Evolutionary conservation across 805 yeast species (phyloP), one percentile per base, ranked within the genome.

Genomic region (Candida fluviatilis): DNA sequence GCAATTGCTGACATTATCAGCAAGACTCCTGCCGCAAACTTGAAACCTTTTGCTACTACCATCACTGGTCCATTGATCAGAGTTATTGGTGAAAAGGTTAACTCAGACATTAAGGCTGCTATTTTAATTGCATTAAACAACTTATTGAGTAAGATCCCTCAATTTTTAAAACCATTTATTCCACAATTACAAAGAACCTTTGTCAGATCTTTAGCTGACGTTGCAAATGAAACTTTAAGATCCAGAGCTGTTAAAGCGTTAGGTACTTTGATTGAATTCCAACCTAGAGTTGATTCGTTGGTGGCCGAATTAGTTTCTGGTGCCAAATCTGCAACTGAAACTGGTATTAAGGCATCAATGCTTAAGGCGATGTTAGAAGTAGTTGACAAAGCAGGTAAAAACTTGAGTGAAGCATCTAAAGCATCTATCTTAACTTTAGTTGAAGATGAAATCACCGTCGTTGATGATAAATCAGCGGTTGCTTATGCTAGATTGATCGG

Each of bases 171-270:
- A 54, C 99, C 99, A 12, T 93, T 93, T 60, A 79, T 93, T 62
- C 99, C 99, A 6, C 99, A 93, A 67, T 73, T 93, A 49, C 99
- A 93, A 66, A 78, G 99, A 58, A 93, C 99, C 1, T 93, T 93
- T 66, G 95, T 91, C 30, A 84, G 95, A 57, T 85, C 96, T 2
- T 69, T 93, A 48, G 75, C 87, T 36, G 99, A 93, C 63, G 70
- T 84, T 2, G 53, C 76, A 2, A 84, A 82, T 51, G 95, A 84
- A 36, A 62, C 75, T 6, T 69, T 93, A 52, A 75, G 98, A 48
- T 61, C 78, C 5, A 77, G 95, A 45, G 96, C 99, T 11, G 97
- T 95, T 19, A 75, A 73, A 46, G 97, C 96, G 0, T 68, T 93
- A 49, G 96, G 96, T 37, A 78, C 90, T 7, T 73, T 93, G 55